These are phyloP conservation scores for Theobroma cacao DNA, from an alignment of 345 rosid species.

Conservation along the genomic window DNA sequence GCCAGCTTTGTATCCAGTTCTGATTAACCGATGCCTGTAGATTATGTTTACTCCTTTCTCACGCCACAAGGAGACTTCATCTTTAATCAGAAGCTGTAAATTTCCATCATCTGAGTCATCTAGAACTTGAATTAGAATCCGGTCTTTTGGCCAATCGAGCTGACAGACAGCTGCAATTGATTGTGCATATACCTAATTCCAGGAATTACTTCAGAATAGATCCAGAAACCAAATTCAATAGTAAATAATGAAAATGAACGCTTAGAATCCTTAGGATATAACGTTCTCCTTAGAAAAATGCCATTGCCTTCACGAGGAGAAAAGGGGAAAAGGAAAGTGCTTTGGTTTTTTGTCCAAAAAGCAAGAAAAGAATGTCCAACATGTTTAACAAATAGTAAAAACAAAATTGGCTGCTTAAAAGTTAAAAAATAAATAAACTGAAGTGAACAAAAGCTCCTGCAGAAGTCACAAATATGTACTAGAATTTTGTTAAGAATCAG, in stretches of 20 bases:
- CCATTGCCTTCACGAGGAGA: no score
- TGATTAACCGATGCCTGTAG: constrained; percentile 76
- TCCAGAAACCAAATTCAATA: neutral
- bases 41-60: constrained; percentile 76
- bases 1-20: constrained; percentile 95
- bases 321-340: neutral
- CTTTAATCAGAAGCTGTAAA: constrained; percentile 64
- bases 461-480: neutral
- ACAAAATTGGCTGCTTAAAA: neutral
- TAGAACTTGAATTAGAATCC: constrained; percentile 77
- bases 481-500: neutral
- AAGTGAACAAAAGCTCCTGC: neutral
- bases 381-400: neutral
- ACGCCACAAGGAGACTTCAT: constrained; percentile 69
- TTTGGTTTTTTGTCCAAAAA: neutral
- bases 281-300: neutral
- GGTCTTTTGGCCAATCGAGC: constrained; percentile 86
- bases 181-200: constrained; percentile 64
- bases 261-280: neutral
- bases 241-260: neutral
- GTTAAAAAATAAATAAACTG: neutral
- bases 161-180: constrained; percentile 80
- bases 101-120: constrained; percentile 77
- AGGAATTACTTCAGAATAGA: constrained; percentile 2
- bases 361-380: neutral